Conservation (phyloP, 345 rosid genomes). For the Bruguiera gymnorhiza region DNA sequence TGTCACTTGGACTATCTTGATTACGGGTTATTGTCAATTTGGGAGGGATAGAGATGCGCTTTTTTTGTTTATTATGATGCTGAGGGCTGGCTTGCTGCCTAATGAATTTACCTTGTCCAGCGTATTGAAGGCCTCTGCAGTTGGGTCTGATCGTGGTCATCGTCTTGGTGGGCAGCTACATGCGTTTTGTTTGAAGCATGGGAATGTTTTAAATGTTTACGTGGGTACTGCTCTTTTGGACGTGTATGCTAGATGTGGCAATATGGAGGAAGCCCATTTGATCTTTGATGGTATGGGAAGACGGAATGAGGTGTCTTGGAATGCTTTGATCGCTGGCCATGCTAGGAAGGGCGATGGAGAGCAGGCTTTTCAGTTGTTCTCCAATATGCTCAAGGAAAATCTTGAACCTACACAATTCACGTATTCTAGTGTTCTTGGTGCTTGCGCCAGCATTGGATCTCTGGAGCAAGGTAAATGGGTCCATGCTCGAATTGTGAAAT, state of each 20-base stretch:
- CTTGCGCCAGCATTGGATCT: constrained; percentile 52
- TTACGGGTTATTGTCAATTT: constrained; percentile 45
- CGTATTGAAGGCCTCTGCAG: constrained; percentile 57
- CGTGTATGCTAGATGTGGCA: constrained; percentile 51
- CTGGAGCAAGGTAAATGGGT: constrained; percentile 76
- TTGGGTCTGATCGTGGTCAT: constrained; percentile 10
- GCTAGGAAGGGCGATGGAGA: constrained; percentile 54
- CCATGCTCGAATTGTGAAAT: constrained; percentile 54
- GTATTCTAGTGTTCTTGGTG: constrained; percentile 45
- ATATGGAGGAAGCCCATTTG: constrained; percentile 42
- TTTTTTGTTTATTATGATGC: constrained; percentile 43
- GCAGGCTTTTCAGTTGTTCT: constrained; percentile 41
- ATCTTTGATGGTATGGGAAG: constrained; percentile 41
- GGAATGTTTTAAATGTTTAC: not conserved
- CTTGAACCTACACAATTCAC: constrained; percentile 51
- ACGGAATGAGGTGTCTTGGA: constrained; percentile 70
- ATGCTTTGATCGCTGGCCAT: constrained; percentile 60
- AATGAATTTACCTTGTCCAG: constrained; percentile 57
- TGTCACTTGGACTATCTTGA: constrained; percentile 62
- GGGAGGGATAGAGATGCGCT: constrained; percentile 41
- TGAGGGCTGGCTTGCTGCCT: constrained; percentile 37
- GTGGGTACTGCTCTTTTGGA: constrained; percentile 60
- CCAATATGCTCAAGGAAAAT: constrained; percentile 47
- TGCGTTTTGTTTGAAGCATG: constrained; percentile 17
- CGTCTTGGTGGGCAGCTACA: constrained; percentile 51